These are phyloP conservation scores for Solanum medicagineum DNA, from an alignment of 257 asterid species.

Conservation along the genomic window DNA sequence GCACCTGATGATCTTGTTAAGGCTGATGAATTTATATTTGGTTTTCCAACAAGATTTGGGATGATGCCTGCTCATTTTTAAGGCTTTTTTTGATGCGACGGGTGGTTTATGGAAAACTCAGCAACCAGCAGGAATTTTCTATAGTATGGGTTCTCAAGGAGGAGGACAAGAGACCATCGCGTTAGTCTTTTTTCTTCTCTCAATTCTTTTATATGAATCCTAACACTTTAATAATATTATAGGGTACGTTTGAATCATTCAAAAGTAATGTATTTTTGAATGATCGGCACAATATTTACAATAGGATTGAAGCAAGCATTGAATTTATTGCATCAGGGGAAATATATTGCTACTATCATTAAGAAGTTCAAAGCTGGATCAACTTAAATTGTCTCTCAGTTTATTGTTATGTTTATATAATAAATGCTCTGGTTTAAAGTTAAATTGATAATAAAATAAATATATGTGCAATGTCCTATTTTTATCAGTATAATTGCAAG, in stretches of 20 bases:
- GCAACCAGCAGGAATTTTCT: conserved; percentile 39
- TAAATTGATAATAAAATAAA: no score
- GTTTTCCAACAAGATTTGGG: conserved; percentile 40
- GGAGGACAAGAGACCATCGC: conserved; percentile 55
- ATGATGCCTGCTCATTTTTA: no score
- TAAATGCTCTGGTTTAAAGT: not conserved
- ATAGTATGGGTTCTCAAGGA: conserved; percentile 42
- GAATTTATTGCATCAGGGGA: conserved; percentile 27
- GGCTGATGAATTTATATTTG: conserved; percentile 42
- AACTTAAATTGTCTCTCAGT: not conserved
- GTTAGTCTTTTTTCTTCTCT: conserved; percentile 1
- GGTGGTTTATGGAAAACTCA: conserved; percentile 29
- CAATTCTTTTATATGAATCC: no score
- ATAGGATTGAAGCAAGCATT: conserved; percentile 1
- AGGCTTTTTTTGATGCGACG: no score
- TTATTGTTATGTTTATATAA: not conserved
- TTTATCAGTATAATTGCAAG: no score
- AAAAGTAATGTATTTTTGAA: no score
- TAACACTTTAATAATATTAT: conserved; percentile 25
- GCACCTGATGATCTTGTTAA: conserved; percentile 24
- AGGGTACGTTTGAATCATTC: not conserved
- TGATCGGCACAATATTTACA: no score
- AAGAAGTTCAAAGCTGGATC: conserved; percentile 13
- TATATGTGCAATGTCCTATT: no score
- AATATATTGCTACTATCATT: conserved; percentile 17